Base-by-base conservation (phyloP, 768 basidiomycete genomes). In the Tricholomella constricta region DNA sequence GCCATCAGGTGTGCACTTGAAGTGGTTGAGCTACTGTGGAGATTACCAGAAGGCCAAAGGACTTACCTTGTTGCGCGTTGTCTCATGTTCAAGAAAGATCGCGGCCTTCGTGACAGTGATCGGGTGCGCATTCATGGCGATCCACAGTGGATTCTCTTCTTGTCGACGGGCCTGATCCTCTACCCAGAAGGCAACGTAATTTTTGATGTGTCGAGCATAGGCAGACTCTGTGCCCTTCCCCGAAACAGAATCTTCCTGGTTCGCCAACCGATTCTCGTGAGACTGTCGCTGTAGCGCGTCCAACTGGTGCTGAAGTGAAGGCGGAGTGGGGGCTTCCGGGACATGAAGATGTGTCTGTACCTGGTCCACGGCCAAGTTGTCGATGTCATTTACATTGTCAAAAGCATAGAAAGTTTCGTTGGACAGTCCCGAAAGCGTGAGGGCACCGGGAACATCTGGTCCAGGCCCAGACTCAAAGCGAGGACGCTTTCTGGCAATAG, bases 1-100 rank as follows among this genome's bases (percentile, higher is more conserved):
- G 23, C 59, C 57, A 45, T 65, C 59, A 35, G 34, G 12, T 14
- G 34, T 35, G 10, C 14, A 15, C 34, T n/a, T 35, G n/a, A 35
- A 35, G 14, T 14, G 14, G n/a, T 15, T 4, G 4, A 12, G 12
- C 10, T 8, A 35, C 23, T 54, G 25, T 54, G 54, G 19, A 32
- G 34, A 27, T 52, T 59, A 40, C 22, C 27, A 51, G 22, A 19
- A 10, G 41, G n/a, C n/a, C n/a, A 11, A 38, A 35, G 5, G 31
- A 17, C 48, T 34, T 19, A 50, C 48, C 40, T 50, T 41, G 0
- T 17, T 26, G 6, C 48, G 23, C 20, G 48, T 50, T 15, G 29
- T 40, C 42, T 50, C 40, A 31, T 50, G 34, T 9, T 42, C 4
- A 19, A 50, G 4, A 17, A 50, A 50, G 19, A 15, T 20, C 10